These are phyloP conservation scores for Suhomyces maxii DNA, from an alignment of 1,139 yeast genomes.

Conservation along the genomic window DNA sequence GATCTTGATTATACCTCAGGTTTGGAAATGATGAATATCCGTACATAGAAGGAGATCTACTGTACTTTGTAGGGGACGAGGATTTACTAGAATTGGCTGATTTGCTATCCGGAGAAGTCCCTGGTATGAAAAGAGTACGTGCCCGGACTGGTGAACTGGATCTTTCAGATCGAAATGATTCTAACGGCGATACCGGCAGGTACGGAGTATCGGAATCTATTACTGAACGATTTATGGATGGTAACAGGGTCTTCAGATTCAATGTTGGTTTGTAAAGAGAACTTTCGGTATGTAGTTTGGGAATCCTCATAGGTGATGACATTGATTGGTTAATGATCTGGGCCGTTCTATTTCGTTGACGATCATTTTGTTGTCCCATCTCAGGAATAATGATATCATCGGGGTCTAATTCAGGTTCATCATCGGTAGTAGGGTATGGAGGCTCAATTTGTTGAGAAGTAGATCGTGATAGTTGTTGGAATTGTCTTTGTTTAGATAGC, in stretches of 20 bases:
- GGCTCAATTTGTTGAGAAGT: constrained; percentile 8
- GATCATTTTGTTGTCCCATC: not conserved
- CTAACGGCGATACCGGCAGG: constrained; percentile 5
- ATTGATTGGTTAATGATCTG: constrained; percentile 12
- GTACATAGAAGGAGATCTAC: constrained; percentile 19
- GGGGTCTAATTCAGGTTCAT: not conserved
- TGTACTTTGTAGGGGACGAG: constrained; percentile 32
- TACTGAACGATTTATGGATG: not conserved
- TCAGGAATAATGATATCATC: constrained; percentile 5
- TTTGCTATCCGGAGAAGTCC: constrained; percentile 5
- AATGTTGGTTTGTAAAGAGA: constrained; percentile 3
- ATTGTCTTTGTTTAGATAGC: constrained; percentile 10
- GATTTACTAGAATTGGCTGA: constrained; percentile 22
- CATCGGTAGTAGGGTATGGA: constrained; percentile 12
- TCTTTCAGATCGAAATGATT: not conserved
- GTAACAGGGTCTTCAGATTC: constrained; percentile 9
- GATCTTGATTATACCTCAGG: not conserved
- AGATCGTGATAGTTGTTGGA: constrained; percentile 16
- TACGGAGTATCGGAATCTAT: not conserved
- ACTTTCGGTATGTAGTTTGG: constrained; percentile 4
- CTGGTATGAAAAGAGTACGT: constrained; percentile 12
- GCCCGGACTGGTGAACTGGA: constrained; percentile 9
- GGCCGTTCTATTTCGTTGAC: constrained; percentile 2
- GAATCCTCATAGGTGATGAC: constrained; percentile 8
- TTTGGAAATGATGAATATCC: constrained; percentile 5